Evolutionary conservation across 2,329 filamentous ascomycete genomes (phyloP), one percentile per base, ranked within the genome.

Genomic region (Colletotrichum chrysophilum): DNA sequence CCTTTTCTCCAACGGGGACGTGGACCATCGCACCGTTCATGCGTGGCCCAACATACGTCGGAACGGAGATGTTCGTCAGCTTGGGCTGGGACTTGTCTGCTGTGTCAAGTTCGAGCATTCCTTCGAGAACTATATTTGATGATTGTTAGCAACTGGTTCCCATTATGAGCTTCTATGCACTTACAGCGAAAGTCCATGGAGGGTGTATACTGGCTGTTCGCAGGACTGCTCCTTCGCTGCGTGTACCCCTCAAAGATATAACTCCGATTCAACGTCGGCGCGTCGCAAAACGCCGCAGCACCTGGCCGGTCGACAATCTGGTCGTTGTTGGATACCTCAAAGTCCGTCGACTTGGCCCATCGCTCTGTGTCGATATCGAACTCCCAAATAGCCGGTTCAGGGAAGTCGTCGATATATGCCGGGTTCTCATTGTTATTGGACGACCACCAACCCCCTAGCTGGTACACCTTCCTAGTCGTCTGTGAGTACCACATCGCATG

Each of bases 11-110:
- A 8, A 78, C 70, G 2, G 78, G 77, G 8, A 79, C 67, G 36
- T 79, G 77, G 5, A 79, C 77, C 74, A 78, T 78, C 14, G 76
- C 78, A 26, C 78, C 78, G 34, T 78, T 78, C 78, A 79, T 78
- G 9, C 78, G 78, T 8, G 78, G 77, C 2, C 78, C 77, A 38
- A 78, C 67, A 8, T 76, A 74, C 6, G 67, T 70, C 13, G 78
- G 78, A 8, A 78, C 76, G 1, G 78, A 79, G 12, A 78, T 77
- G 70, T 79, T 79, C 36, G 78, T 77, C 16, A 79, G 76, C 12
- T 71, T 77, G 12, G 78, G 78, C 36, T 58, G 30, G 0, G 64
- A 24, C 8, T 70, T 48, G 12, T 74, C 67, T 28, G 43, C 21
- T 2, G 77, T 77, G 10, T 79, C 77, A 7, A 79, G 76, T 7